Conservation (phyloP, 768 basidiomycete species). For the Leccinum sublutescens region DNA sequence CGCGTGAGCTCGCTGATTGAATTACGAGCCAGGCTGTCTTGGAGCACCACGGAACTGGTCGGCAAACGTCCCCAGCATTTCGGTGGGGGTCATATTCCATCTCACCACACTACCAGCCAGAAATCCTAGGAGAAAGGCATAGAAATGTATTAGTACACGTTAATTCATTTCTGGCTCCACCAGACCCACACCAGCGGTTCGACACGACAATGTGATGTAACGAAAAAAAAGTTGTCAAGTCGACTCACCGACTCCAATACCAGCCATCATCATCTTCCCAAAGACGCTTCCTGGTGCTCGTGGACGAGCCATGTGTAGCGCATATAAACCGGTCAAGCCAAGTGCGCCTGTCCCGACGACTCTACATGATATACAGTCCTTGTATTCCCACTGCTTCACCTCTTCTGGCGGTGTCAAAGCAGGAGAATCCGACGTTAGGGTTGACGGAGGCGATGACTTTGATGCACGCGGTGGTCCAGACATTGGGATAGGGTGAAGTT, state of each 20-base stretch:
- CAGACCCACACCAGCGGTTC: background rate
- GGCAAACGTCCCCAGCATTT: too few species aligned
- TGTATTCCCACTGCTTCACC: constrained; percentile 19
- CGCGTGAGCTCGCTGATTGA: too few species aligned
- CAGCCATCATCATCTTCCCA: constrained; percentile 62
- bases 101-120: too few species aligned
- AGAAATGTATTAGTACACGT: too few species aligned
- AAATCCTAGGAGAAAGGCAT: too few species aligned
- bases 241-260: constrained; percentile 55
- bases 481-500: constrained; percentile 8
- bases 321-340: constrained; percentile 63
- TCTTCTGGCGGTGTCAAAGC: constrained; percentile 7
- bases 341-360: constrained; percentile 66
- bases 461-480: constrained; percentile 19
- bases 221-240: too few species aligned
- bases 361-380: constrained; percentile 69
- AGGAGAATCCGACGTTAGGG: constrained; percentile 1
- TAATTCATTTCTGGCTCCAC: background rate
- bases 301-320: constrained; percentile 61
- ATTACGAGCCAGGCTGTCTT: too few species aligned
- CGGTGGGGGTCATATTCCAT: too few species aligned
- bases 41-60: too few species aligned
- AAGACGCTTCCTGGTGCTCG: constrained; percentile 57
- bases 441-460: background rate
- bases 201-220: too few species aligned